These are phyloP conservation scores for Neurospora sp. DNA, from an alignment of 495 filamentous ascomycete genomes.

Conservation along the genomic window DNA sequence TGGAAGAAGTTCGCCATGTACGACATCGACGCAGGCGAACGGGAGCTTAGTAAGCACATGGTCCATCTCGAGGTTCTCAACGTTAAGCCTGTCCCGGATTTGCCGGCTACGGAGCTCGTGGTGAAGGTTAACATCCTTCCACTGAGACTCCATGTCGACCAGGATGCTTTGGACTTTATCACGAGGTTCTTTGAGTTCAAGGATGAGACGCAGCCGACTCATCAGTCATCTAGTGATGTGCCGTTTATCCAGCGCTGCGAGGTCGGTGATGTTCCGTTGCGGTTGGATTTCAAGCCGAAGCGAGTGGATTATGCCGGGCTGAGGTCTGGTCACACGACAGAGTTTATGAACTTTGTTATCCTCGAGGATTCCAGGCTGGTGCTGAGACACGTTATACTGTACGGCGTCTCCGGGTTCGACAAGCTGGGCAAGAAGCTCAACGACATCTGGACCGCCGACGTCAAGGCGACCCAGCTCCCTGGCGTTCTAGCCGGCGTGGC, in stretches of 20 bases:
- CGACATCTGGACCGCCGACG: conserved; percentile 95
- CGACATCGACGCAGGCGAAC: conserved; percentile 73
- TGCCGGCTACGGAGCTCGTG: conserved; percentile 85
- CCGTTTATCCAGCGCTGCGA: conserved; percentile 89
- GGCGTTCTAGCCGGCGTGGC: conserved; percentile 84
- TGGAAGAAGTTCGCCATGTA: conserved; percentile 98
- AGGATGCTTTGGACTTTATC: conserved; percentile 96
- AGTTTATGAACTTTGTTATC: conserved; percentile 98
- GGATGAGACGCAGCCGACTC: conserved; percentile 53
- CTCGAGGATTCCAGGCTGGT: conserved; percentile 83
- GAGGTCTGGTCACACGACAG: conserved; percentile 93
- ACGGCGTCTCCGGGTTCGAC: conserved; percentile 84
- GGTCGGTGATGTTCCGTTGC: conserved; percentile 70
- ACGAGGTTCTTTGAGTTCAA: conserved; percentile 97
- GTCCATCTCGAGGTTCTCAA: conserved; percentile 80
- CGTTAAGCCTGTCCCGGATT: conserved; percentile 70
- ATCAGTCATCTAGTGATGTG: conserved; percentile 52
- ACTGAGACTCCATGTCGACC: conserved; percentile 87
- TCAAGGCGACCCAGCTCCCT: conserved; percentile 82
- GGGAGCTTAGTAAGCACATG: conserved; percentile 81
- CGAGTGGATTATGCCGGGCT: conserved; percentile 89
- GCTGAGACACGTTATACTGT: conserved; percentile 80
- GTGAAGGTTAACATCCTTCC: conserved; percentile 78
- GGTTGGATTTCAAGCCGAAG: conserved; percentile 96
- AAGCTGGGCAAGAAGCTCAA: conserved; percentile 79